A percentile compares a stretch with the other conserved stretches of the same genome.
These are phyloP conservation scores for Erythrophleum ivorense DNA, from an alignment of 331 rosid species.

Conservation along the genomic window DNA sequence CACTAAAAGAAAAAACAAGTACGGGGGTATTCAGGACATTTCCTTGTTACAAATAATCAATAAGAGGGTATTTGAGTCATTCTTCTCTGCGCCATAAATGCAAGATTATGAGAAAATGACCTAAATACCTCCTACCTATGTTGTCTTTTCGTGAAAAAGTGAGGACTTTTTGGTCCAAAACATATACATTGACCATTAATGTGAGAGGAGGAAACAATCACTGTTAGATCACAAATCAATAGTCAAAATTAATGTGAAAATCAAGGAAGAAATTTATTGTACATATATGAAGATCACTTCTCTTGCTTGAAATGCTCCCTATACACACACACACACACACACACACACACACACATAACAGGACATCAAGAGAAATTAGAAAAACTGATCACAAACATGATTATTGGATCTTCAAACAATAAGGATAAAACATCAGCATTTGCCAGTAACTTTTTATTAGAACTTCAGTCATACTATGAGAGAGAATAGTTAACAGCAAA, in stretches of 20 bases:
- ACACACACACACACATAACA: no score
- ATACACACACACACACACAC: no score
- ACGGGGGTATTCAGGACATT: neutral
- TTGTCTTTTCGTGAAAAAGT: no score
- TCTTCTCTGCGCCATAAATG: neutral
- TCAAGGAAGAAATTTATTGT: no score
- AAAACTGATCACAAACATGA: neutral
- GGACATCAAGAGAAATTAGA: slow-evolving; percentile 13
- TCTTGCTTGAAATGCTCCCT: no score
- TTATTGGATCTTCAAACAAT: slow-evolving; percentile 4
- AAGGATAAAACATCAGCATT: slow-evolving; percentile 2
- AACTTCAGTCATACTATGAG: neutral
- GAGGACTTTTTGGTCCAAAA: no score
- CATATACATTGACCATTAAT: no score
- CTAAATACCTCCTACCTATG: no score
- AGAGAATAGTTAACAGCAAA: neutral
- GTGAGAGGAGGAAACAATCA: no score
- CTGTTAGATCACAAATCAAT: no score
- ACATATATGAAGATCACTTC: no score
- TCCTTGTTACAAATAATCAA: neutral
- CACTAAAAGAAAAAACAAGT: neutral
- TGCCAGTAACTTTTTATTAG: neutral
- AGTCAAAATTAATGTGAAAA: no score
- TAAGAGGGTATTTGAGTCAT: neutral
- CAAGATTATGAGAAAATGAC: neutral